Conservation (phyloP, 805 yeast species). For the Pichia heedii region DNA sequence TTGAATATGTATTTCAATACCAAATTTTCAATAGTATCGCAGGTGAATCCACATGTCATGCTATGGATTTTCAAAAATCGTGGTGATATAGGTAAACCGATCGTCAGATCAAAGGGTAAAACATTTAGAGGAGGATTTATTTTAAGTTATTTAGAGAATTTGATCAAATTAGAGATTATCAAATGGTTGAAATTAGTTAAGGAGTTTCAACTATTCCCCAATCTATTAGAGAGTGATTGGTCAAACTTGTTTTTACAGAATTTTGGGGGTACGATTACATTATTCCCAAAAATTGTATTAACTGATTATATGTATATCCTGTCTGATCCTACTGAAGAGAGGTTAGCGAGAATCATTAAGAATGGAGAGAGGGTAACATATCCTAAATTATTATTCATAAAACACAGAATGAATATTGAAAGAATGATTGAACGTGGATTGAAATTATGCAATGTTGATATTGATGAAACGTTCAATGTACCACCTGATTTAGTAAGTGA, state of each 20-base stretch:
- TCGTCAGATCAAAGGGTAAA: conserved; percentile 44
- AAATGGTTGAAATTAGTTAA: conserved; percentile 67
- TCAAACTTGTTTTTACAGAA: conserved; percentile 65
- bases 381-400: conserved; percentile 58
- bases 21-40: conserved; percentile 68
- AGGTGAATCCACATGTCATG: conserved; percentile 75
- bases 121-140: conserved; percentile 72
- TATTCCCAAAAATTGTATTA: conserved; percentile 60
- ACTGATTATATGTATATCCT: conserved; percentile 55
- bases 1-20: conserved; percentile 69
- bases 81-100: conserved; percentile 77
- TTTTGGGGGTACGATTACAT: conserved; percentile 66
- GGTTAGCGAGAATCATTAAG: conserved; percentile 43
- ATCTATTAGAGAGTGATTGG: conserved; percentile 70
- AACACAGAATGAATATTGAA: conserved; percentile 58
- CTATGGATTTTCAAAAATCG: conserved; percentile 69
- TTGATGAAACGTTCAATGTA: conserved; percentile 3
- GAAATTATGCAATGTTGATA: conserved; percentile 6
- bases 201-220: conserved; percentile 58
- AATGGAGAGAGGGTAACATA: conserved; percentile 59
- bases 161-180: conserved; percentile 62
- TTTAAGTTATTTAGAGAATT: conserved; percentile 61
- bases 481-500: conserved; percentile 6
- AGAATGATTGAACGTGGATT: conserved; percentile 48
- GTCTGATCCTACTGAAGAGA: conserved; percentile 57